These are phyloP conservation scores for Chionographis japonica DNA, from an alignment of 106 monocot genomes.

Conservation along the genomic window DNA sequence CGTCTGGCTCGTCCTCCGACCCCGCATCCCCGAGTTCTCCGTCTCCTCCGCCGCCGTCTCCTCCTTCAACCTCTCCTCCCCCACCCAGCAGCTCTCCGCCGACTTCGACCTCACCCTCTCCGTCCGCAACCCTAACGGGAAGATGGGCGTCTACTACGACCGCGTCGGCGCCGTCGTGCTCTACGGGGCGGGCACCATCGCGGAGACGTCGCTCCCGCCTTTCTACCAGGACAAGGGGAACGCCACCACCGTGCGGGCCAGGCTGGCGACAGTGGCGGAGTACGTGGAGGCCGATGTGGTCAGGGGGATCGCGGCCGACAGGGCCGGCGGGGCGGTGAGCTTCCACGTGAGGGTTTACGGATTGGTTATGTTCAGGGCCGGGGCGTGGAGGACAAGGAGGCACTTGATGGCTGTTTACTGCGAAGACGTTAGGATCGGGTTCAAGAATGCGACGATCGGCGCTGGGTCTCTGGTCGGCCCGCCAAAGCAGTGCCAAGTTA, in stretches of 20 bases:
- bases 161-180: slow-evolving; percentile 14
- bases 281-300: slow-evolving; percentile 25
- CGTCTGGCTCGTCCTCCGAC: slow-evolving; percentile 58
- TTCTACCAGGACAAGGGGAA: slow-evolving; percentile 36
- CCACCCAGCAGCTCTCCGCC: slow-evolving; percentile 16
- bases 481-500: slow-evolving; percentile 11
- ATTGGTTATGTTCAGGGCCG: slow-evolving; percentile 18
- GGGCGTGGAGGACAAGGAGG: slow-evolving; percentile 32
- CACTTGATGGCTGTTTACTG: slow-evolving; percentile 27
- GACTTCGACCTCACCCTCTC: slow-evolving; percentile 25
- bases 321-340: slow-evolving; percentile 15
- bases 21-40: slow-evolving; percentile 30
- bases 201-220: slow-evolving; percentile 26
- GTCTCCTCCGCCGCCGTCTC: slow-evolving; percentile 37
- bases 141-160: slow-evolving; percentile 47
- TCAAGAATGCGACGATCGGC: slow-evolving; percentile 2
- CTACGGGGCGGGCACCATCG: slow-evolving; percentile 13
- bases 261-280: slow-evolving; percentile 19
- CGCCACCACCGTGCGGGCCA: slow-evolving; percentile 19
- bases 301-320: slow-evolving; percentile 13
- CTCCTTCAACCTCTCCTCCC: slow-evolving; percentile 26
- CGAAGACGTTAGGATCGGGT: slow-evolving; percentile 14
- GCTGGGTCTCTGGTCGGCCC: not conserved
- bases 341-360: slow-evolving; percentile 24
- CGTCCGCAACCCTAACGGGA: slow-evolving; percentile 48